Conservation (phyloP, 306 rosid genomes). For the Vigna mungo region DNA sequence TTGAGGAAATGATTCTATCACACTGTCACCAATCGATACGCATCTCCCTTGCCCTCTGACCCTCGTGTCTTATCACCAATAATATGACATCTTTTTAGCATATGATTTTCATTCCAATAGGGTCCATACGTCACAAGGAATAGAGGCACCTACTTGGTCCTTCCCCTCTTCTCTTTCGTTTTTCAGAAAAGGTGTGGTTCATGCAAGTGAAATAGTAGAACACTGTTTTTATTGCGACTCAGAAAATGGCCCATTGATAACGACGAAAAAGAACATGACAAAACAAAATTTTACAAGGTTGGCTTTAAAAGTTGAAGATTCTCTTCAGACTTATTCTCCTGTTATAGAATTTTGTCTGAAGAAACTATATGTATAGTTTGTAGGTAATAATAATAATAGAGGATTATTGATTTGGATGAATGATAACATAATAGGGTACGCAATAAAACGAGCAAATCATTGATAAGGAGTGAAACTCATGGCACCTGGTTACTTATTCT, state of each 20-base stretch:
- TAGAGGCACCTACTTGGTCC: neutral
- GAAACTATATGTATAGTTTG: neutral
- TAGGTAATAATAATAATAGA: neutral
- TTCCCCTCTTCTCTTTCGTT: neutral
- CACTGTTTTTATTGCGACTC: conserved; percentile 40
- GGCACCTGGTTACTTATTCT: neutral
- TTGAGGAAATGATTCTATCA: conserved; percentile 38
- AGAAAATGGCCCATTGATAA: conserved; percentile 38
- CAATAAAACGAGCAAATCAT: neutral
- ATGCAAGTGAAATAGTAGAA: conserved; percentile 23
- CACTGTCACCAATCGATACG: neutral
- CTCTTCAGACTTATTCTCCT: neutral
- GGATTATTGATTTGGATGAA: conserved; percentile 6
- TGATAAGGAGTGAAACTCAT: neutral
- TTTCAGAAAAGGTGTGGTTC: conserved; percentile 7
- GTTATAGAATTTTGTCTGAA: neutral
- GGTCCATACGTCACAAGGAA: neutral
- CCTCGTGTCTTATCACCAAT: neutral
- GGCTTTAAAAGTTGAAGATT: conserved; percentile 5
- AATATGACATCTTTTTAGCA: neutral
- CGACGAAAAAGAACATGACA: neutral
- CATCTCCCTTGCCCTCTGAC: conserved; percentile 15
- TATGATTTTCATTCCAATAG: neutral
- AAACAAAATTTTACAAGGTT: neutral
- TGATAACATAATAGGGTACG: neutral